Conservation (phyloP, 768 basidiomycete genomes). For the Tricholoma saponaceum region DNA sequence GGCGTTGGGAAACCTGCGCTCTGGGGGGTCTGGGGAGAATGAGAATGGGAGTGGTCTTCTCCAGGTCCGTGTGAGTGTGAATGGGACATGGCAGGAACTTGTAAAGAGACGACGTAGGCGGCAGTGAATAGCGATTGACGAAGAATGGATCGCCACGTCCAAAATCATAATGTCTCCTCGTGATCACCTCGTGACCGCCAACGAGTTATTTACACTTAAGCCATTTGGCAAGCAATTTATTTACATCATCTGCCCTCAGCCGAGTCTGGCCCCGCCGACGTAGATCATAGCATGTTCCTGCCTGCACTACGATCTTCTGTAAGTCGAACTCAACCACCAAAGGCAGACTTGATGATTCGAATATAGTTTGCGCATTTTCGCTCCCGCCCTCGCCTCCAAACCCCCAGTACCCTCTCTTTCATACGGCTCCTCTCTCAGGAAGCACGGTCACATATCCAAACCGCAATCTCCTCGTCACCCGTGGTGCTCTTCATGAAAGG, state of each 20-base stretch:
- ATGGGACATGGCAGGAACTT: conserved; percentile 51
- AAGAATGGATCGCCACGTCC: background rate
- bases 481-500: too few species aligned
- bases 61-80: conserved; percentile 61
- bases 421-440: conserved; percentile 56
- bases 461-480: too few species aligned
- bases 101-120: background rate
- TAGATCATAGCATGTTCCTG: too few species aligned
- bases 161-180: background rate
- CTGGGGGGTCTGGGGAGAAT: conserved; percentile 38
- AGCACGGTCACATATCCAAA: conserved; percentile 57
- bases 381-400: too few species aligned
- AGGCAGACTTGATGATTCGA: too few species aligned
- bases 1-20: conserved; percentile 43
- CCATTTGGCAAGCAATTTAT: background rate
- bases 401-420: conserved; percentile 1
- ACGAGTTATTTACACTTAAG: background rate
- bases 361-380: too few species aligned
- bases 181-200: background rate
- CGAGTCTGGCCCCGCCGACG: too few species aligned
- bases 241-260: too few species aligned
- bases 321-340: too few species aligned
- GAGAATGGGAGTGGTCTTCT: conserved; percentile 40
- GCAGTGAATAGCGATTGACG: background rate
- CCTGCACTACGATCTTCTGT: too few species aligned